These are phyloP conservation scores for Agapanthus africanus DNA, from an alignment of 106 monocot genomes.

Conservation along the genomic window DNA sequence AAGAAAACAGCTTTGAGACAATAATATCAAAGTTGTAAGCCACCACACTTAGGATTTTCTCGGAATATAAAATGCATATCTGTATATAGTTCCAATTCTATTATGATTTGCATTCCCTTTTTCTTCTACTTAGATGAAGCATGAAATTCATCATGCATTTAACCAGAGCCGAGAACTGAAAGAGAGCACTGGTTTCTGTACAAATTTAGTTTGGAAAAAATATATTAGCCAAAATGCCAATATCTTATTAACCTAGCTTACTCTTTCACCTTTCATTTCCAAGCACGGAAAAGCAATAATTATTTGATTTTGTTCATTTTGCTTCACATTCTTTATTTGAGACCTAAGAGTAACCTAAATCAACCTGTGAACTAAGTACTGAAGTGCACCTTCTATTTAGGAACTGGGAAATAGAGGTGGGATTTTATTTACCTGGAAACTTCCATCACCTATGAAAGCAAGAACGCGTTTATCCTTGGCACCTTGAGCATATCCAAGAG, in stretches of 20 bases:
- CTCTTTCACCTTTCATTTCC: not conserved
- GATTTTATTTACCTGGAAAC: constrained; percentile 38
- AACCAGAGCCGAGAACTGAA: not conserved
- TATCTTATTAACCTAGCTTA: not conserved
- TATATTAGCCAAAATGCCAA: no score
- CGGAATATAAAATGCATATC: not conserved
- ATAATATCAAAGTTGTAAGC: not conserved
- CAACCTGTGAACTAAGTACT: not conserved
- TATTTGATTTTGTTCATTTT: not conserved
- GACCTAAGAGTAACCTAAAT: not conserved
- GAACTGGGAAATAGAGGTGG: no score
- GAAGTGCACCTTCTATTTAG: not conserved
- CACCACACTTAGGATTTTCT: not conserved
- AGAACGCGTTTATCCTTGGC: constrained; percentile 31
- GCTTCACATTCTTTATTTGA: not conserved
- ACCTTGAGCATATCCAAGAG: constrained; percentile 45
- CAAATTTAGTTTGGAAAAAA: not conserved
- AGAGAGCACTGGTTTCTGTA: not conserved
- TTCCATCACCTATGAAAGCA: constrained; percentile 39
- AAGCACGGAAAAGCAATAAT: not conserved
- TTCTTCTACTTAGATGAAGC: no score
- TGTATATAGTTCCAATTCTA: no score
- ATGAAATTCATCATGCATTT: no score
- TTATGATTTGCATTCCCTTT: not conserved
- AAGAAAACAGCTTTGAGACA: not conserved